Evolutionary conservation across 1,284 basidiomycete genomes (phyloP).

Genomic region (Leccinum variabile): DNA sequence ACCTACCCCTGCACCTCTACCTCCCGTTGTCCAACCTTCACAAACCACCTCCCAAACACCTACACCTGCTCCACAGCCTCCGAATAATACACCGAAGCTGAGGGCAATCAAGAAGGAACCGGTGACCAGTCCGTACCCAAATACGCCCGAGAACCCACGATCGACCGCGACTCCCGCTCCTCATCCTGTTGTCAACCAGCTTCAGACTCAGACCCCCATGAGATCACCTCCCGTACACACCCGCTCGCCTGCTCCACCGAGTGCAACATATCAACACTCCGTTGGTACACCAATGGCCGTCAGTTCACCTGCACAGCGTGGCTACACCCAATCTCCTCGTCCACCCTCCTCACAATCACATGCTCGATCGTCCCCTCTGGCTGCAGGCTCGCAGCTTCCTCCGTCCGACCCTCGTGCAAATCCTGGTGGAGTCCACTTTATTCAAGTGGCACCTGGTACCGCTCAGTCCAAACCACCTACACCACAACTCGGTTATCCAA

Average conservation of each 20-base stretch:
- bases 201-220: conserved; percentile 30
- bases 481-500: conserved; percentile 27
- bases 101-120: conserved; percentile 34
- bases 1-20: conserved; percentile 19
- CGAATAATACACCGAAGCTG: conserved; percentile 25
- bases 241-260: conserved; percentile 29
- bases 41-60: conserved; percentile 21
- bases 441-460: conserved; percentile 25
- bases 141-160: conserved; percentile 32
- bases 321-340: conserved; percentile 37
- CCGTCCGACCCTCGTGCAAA: conserved; percentile 31
- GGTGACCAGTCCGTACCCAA: conserved; percentile 27
- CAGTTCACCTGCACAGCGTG: conserved; percentile 33
- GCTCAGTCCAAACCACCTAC: conserved; percentile 34
- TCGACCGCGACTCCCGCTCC: conserved; percentile 34
- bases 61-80: conserved; percentile 22
- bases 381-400: conserved; percentile 33
- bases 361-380: conserved; percentile 33
- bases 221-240: conserved; percentile 33
- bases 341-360: conserved; percentile 35
- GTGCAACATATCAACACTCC: conserved; percentile 25
- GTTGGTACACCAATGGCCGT: conserved; percentile 21
- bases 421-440: conserved; percentile 33
- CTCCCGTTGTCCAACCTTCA: conserved; percentile 22
- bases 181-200: conserved; percentile 35